Evolutionary conservation across 2,329 filamentous ascomycete genomes (phyloP), one percentile per base, ranked within the genome.

Genomic region (Mycosphaerelloides madeirae): DNA sequence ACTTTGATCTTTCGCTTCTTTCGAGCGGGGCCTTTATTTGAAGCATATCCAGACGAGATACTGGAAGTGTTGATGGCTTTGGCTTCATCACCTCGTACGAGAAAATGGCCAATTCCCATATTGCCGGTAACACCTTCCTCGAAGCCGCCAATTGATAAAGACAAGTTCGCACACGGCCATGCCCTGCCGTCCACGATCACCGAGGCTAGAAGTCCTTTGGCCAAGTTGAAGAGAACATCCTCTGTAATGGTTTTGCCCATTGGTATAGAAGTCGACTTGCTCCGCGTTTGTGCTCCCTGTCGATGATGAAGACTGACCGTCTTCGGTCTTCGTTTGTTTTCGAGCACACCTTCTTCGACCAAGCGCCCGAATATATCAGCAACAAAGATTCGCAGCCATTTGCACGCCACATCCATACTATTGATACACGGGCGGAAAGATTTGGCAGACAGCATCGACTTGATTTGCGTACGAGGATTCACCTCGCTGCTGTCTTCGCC

Each of bases 361-460:
- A 97, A 75, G 32, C 93, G 81, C 42, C 87, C 84, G 66, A 85
- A 93, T 40, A 98, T 95, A 63, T 98, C 93, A 1, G 88, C 87
- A 3, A 79, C 82, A 64, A 97, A 97, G 43, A 98, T 96, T 9
- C 84, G 78, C 31, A 98, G 73, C 93, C 93, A 98, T 48, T 82
- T 83, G 18, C 79, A 72, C 1, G 84, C 91, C 63, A 95, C 87
- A 16, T 93, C 87, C 14, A 79, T 70, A 2, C 76, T 84, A 55
- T 81, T 85, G 62, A 97, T 91, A 44, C 77, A 81, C 0, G 93
- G 93, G 19, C 87, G 78, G 60, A 98, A 98, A 0, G 89, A 94
- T 64, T 98, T 98, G 15, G 93, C 90, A 1, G 89, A 96, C 12
- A 97, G 74, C 90, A 98, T 97, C 13, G 86, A 93, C 65, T 97